Percentiles rank a stretch among this genome's conserved stretches.
Conservation (phyloP, 2,329 filamentous ascomycete species). For the Pleurostoma richardsiae region DNA sequence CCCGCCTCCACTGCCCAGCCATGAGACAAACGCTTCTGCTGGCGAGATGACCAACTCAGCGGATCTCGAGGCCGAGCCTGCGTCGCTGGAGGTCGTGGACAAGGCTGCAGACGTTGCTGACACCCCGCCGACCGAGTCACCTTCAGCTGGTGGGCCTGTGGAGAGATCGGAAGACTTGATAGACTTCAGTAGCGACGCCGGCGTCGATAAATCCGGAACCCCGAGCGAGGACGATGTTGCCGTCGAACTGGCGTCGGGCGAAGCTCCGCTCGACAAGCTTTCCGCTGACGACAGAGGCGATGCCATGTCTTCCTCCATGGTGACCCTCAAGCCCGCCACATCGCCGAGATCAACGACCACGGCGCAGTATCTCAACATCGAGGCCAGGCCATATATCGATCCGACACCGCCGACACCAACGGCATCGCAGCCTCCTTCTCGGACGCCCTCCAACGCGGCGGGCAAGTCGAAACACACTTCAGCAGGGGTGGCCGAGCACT, state of each 20-base stretch:
- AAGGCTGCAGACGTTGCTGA: too few species aligned
- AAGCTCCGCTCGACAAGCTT: neutral
- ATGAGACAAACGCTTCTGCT: neutral
- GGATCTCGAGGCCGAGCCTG: neutral
- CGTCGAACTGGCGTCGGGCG: too few species aligned
- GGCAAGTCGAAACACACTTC: conserved; percentile 37
- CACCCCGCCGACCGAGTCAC: too few species aligned
- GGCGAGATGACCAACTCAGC: neutral
- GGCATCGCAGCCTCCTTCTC: conserved; percentile 50
- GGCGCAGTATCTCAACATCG: conserved; percentile 40
- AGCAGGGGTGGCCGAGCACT: conserved; percentile 25
- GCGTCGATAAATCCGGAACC: too few species aligned
- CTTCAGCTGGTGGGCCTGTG: too few species aligned
- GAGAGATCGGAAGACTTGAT: conserved; percentile 5
- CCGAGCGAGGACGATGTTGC: too few species aligned
- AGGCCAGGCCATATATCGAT: conserved; percentile 46
- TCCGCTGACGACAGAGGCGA: conserved; percentile 6
- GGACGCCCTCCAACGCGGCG: conserved; percentile 52
- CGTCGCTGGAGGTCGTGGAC: too few species aligned
- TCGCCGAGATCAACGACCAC: conserved; percentile 28
- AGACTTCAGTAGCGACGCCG: neutral
- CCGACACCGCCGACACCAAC: conserved; percentile 53
- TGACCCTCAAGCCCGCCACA: conserved; percentile 42
- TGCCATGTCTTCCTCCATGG: conserved; percentile 37
- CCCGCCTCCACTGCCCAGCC: neutral